These are phyloP conservation scores for Colletotrichum aenigma DNA, from an alignment of 2,329 filamentous ascomycete species.

Conservation along the genomic window DNA sequence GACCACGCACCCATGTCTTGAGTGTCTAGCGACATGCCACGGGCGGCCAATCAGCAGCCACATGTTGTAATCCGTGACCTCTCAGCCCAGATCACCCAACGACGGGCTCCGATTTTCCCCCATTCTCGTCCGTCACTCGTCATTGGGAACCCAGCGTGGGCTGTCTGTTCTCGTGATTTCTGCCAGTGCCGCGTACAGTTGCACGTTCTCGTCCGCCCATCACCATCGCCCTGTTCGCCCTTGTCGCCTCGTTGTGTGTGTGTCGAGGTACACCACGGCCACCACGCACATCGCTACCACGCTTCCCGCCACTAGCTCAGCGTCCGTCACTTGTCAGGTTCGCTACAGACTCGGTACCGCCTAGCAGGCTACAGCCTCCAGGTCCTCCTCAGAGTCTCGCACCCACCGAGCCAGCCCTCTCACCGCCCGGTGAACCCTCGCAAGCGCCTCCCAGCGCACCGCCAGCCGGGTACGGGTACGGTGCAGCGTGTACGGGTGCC, in stretches of 20 bases:
- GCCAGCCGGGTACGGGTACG: neutral
- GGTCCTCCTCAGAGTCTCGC: neutral
- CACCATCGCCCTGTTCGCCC: neutral
- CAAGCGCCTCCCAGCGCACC: neutral
- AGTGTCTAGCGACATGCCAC: conserved; percentile 5
- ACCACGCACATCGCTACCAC: neutral
- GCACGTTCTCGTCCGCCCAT: neutral
- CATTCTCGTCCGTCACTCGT: conserved; percentile 19
- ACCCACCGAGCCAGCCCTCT: neutral
- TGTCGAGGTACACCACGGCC: neutral
- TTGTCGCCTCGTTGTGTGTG: neutral
- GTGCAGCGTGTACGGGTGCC: neutral
- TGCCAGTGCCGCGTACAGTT: conserved; percentile 4
- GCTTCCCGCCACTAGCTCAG: neutral
- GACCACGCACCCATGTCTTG: neutral
- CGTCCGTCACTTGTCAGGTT: neutral
- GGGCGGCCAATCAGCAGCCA: conserved; percentile 5
- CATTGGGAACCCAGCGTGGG: conserved; percentile 14
- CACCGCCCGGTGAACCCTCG: conserved; percentile 16
- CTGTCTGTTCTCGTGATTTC: conserved; percentile 14
- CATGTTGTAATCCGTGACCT: conserved; percentile 23
- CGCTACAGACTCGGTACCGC: neutral
- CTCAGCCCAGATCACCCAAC: conserved; percentile 19
- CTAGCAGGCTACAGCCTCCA: neutral
- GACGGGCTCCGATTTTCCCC: conserved; percentile 16